Evolutionary conservation across 345 rosid genomes (phyloP), one percentile per base, ranked within the genome.

Genomic region (Angophora floribunda): DNA sequence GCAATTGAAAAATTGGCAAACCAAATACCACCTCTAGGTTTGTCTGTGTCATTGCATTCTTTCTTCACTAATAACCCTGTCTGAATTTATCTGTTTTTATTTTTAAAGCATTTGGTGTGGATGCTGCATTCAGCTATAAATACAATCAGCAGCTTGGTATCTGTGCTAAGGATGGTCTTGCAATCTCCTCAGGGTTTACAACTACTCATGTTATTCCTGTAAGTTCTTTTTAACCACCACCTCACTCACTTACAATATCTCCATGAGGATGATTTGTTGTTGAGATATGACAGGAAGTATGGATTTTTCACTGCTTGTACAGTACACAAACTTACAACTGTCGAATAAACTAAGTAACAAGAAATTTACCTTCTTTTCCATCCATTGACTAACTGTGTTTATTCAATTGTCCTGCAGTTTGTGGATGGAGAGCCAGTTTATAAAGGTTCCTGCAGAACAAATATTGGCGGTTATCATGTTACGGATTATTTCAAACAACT

Each of bases 81-180:
- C 55, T 65, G 67, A 19, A 63, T n/a, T 85, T 28, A 36, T 21
- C 21, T 44, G 59, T 63, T 63, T 45, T 28, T 86, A 78, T 86
- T 67, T 55, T 90, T 80, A 57, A 93, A 97, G 98, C 99, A 28
- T 97, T 97, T 91, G 99, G 99, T 78, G 98, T 96, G 61, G 99
- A 97, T 91, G 96, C 99, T 91, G 99, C 94, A 88, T 97, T 97
- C 93, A 96, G 99, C 93, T 97, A 97, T 86, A 95, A 94, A 91
- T 95, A 96, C 91, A 97, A 97, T 92, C 98, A 95, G 90, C 95
- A 91, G 88, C 95, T 91, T 88, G 98, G 98, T 75, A 85, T 94
- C 87, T 97, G 98, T 92, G 90, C 91, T 87, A 92, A 94, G 90
- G 99, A 96, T 88, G 97, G 99, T 88, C 94, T 97, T 90, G 99